These are phyloP conservation scores for Fomitopsis palustris DNA, from an alignment of 1,284 basidiomycete genomes.

Conservation along the genomic window DNA sequence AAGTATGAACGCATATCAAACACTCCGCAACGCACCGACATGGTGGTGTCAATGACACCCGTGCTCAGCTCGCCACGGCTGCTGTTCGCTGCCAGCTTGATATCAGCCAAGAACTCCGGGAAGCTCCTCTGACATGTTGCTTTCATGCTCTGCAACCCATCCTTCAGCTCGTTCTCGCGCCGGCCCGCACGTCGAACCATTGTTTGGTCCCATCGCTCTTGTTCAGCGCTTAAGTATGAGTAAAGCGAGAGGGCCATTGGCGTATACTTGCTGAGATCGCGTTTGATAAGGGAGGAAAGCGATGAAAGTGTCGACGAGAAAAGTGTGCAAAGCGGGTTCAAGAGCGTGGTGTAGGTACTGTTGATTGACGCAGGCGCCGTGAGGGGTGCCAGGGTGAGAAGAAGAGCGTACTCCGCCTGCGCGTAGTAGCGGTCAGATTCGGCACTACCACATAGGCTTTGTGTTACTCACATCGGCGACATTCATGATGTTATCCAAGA, in stretches of 20 bases:
- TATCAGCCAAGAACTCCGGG: constrained; percentile 74
- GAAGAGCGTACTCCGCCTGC: constrained; percentile 62
- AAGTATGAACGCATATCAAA: not conserved
- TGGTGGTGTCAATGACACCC: constrained; percentile 59
- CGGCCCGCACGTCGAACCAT: constrained; percentile 43
- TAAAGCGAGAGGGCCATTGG: constrained; percentile 77
- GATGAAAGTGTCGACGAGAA: constrained; percentile 61
- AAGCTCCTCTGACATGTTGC: constrained; percentile 73
- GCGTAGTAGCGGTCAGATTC: not conserved
- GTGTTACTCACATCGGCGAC: constrained; percentile 54
- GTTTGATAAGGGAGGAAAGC: constrained; percentile 69
- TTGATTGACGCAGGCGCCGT: constrained; percentile 42
- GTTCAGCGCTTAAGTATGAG: constrained; percentile 48
- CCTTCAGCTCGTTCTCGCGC: constrained; percentile 67
- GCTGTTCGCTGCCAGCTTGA: constrained; percentile 57
- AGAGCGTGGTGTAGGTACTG: constrained; percentile 55
- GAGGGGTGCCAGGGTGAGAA: constrained; percentile 60
- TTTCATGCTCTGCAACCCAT: constrained; percentile 59
- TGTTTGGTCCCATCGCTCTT: constrained; percentile 65
- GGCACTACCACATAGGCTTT: not conserved
- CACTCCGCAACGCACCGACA: constrained; percentile 43
- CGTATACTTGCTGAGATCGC: constrained; percentile 78
- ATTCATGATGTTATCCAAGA: constrained; percentile 57
- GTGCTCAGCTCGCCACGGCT: constrained; percentile 51
- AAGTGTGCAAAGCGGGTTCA: constrained; percentile 58